Percentiles rank a stretch among this genome's conserved stretches.
phyloP scores from a whole-genome alignment of 2,329 filamentous ascomycete species.

The Neofusicoccum sp. region DNA sequence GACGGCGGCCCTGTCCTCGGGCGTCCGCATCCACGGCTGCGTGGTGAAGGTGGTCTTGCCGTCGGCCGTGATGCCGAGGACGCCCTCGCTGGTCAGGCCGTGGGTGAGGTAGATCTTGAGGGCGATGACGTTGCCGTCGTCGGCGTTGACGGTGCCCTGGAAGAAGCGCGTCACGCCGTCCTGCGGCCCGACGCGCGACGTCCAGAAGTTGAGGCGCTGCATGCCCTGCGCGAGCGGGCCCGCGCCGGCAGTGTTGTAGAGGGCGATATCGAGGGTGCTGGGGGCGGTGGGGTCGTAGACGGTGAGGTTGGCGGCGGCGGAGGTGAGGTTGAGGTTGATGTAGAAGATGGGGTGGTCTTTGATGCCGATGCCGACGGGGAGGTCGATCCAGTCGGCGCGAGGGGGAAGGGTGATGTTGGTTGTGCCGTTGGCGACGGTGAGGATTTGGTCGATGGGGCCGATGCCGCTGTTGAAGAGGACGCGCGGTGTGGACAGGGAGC shows the following conservation, averaged over 20 bases:
- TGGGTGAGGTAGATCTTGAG: slow-evolving; percentile 38
- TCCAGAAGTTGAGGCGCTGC: slow-evolving; percentile 51
- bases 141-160: slow-evolving; percentile 49
- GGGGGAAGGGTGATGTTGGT: slow-evolving; percentile 45
- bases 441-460: slow-evolving; percentile 54
- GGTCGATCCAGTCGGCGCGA: slow-evolving; percentile 47
- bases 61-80: slow-evolving; percentile 53
- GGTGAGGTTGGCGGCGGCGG: slow-evolving; percentile 23
- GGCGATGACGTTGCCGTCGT: slow-evolving; percentile 31
- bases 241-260: slow-evolving; percentile 30
- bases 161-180: slow-evolving; percentile 37
- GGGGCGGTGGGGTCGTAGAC: slow-evolving; percentile 27
- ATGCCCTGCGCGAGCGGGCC: slow-evolving; percentile 47
- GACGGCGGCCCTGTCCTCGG: slow-evolving; percentile 59
- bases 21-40: slow-evolving; percentile 58
- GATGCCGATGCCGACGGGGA: slow-evolving; percentile 51
- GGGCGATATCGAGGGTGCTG: slow-evolving; percentile 29
- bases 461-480: slow-evolving; percentile 69
- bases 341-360: slow-evolving; percentile 47
- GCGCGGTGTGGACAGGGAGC: slow-evolving; percentile 68
- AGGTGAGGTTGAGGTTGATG: slow-evolving; percentile 25
- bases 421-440: slow-evolving; percentile 39
- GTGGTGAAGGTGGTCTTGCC: slow-evolving; percentile 50
- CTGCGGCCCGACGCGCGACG: slow-evolving; percentile 37
- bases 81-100: slow-evolving; percentile 58